A percentile compares a stretch with the other conserved stretches of the same genome.
These are phyloP conservation scores for Cyberlindnera bimundalis DNA, from an alignment of 805 yeast genomes.

Conservation along the genomic window DNA sequence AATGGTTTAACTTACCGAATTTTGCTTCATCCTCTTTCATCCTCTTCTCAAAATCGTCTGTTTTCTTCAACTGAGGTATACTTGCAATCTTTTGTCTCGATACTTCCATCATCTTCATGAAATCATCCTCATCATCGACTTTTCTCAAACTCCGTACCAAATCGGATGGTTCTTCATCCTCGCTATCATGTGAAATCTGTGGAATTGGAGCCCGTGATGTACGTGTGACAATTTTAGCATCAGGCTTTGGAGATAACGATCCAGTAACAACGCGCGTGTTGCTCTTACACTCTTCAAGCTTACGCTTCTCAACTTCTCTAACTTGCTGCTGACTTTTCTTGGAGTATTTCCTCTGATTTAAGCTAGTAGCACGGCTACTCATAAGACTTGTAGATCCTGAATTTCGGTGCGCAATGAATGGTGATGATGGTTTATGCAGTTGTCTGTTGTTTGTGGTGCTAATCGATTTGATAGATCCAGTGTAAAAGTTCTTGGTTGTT, in stretches of 20 bases:
- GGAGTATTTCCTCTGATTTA: too few species aligned
- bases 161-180: neutral
- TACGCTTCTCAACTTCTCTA: neutral
- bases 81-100: neutral
- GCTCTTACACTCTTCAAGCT: neutral
- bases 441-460: too few species aligned
- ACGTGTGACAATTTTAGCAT: too few species aligned
- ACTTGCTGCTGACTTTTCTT: too few species aligned
- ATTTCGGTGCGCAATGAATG: too few species aligned
- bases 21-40: too few species aligned
- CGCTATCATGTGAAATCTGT: neutral
- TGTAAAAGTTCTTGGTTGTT: neutral
- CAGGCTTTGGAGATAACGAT: neutral
- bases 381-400: too few species aligned
- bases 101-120: neutral
- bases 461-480: too few species aligned
- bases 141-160: neutral
- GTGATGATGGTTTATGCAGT: too few species aligned
- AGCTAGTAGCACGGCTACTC: too few species aligned
- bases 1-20: too few species aligned
- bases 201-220: too few species aligned
- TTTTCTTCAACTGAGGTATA: neutral
- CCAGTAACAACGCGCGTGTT: neutral
- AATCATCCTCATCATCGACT: neutral
- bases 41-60: neutral